These are phyloP conservation scores for Acorus gramineus DNA, from an alignment of 106 monocot species.

Conservation along the genomic window DNA sequence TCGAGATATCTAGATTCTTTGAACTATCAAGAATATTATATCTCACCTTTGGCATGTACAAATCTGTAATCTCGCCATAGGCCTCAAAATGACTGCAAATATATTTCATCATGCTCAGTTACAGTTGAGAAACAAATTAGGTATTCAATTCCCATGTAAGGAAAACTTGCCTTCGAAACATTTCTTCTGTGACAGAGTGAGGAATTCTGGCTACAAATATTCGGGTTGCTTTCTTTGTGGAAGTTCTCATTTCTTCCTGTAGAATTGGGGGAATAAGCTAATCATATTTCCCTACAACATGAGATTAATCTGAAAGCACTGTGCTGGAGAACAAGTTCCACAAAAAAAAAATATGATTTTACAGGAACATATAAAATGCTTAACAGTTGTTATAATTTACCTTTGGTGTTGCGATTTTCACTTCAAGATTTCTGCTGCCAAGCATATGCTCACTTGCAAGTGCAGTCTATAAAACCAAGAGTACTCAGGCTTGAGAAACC, in stretches of 20 bases:
- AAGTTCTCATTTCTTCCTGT: constrained; percentile 90
- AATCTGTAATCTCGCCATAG: constrained; percentile 89
- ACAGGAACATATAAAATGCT: neutral
- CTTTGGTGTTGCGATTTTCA: constrained; percentile 96
- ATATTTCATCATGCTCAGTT: too few relatives aligned
- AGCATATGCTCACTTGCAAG: constrained; percentile 91
- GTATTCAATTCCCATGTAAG: neutral
- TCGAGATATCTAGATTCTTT: neutral
- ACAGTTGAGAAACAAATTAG: neutral
- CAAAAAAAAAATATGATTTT: too few relatives aligned
- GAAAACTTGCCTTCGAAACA: constrained; percentile 55
- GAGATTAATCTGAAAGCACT: neutral
- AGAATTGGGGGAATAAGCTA: too few relatives aligned
- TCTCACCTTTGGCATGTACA: constrained; percentile 98
- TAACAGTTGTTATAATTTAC: constrained; percentile 20
- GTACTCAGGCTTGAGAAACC: too few relatives aligned
- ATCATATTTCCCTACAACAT: neutral
- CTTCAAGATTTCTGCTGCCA: constrained; percentile 87
- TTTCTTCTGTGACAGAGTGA: constrained; percentile 63
- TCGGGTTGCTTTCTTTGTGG: constrained; percentile 73
- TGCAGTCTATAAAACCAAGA: constrained; percentile 38
- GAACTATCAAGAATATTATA: neutral
- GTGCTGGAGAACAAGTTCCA: too few relatives aligned
- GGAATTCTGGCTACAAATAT: constrained; percentile 99
- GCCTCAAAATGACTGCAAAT: constrained; percentile 83